Percentiles rank a stretch among this genome's conserved stretches.
Conservation (phyloP, 2,329 filamentous ascomycete species). For the Colletotrichum somersetense region DNA sequence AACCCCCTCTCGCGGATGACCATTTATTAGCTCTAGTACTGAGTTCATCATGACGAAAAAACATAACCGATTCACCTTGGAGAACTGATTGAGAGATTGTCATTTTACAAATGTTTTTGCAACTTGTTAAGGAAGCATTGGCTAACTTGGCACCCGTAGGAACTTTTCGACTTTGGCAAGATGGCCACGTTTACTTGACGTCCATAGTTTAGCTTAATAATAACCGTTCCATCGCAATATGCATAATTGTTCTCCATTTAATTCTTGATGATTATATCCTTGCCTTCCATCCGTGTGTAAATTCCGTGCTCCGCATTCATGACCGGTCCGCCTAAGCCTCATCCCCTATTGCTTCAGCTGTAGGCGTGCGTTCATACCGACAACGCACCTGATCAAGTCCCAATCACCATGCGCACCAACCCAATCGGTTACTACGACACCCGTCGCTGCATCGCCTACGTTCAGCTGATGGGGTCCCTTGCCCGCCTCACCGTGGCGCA, state of each 20-base stretch:
- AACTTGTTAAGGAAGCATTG: conserved; percentile 2
- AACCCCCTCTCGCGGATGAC: conserved; percentile 60
- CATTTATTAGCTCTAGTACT: conserved; percentile 60
- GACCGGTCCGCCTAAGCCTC: background rate
- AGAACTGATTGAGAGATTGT: conserved; percentile 66
- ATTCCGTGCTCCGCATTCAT: conserved; percentile 4
- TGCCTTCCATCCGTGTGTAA: background rate
- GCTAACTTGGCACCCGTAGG: conserved; percentile 30
- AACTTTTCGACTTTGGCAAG: background rate
- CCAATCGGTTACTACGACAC: conserved; percentile 94
- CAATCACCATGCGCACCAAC: conserved; percentile 89
- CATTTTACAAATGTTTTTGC: conserved; percentile 22
- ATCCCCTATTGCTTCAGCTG: conserved; percentile 58
- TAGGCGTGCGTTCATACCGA: conserved; percentile 87
- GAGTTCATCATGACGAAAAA: conserved; percentile 69
- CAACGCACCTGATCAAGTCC: conserved; percentile 88
- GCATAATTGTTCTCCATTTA: background rate
- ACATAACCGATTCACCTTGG: conserved; percentile 67
- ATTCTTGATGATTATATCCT: background rate
- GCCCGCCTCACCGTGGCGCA: conserved; percentile 65
- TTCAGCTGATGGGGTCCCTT: conserved; percentile 63
- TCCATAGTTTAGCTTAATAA: background rate
- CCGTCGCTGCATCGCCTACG: conserved; percentile 81
- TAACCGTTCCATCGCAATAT: background rate
- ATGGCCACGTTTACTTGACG: background rate